Base-by-base conservation (phyloP, 2,329 filamentous ascomycete genomes). In the Calonectria ilicicola region DNA sequence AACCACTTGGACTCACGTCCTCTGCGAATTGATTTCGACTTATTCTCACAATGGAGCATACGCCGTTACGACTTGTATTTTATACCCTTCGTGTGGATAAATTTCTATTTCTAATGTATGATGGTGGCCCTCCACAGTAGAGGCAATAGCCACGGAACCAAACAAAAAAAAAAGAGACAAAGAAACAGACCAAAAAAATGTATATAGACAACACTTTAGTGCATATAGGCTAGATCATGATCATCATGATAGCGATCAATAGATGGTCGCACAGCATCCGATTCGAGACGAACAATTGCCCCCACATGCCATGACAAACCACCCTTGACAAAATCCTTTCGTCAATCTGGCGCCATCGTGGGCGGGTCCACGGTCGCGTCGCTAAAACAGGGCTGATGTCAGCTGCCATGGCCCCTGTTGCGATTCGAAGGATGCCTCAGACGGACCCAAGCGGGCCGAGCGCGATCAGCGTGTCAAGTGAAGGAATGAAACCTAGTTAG, bases 81-180 rank as follows among this genome's bases (percentile, higher is more conserved):
- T 60, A 60, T 60, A 60, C 32, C 53, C 32, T 60, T 40, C 53
- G 29, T 38, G 53, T 40, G 35, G 19, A 23, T 60, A 38, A 26
- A 40, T 60, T 60, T 60, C 53, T 60, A 40, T 60, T 60, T 60
- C 53, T 60, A 60, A 60, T 60, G 53, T 60, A 26, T 60, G 14
- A 40, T 60, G 53, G 21, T 19, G 21, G 53, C 53, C 35, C 35
- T 27, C 53, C 26, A 21, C 12, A 60, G 53, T 9, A 58, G 53
- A 38, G 35, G 21, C 12, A 46, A n/a, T 21, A 23, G 53, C 35
- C 12, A 27, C 53, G 35, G 40, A 40, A 40, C n/a, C 21, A 17
- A 60, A 19, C 15, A 49, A 23, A 7, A 15, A 7, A 38, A 40
- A 40, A 60, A 35, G 38, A 35, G 9, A 14, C 2, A 42, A 5